Base-by-base conservation (phyloP, 2,329 filamentous ascomycete species). In the Aspergillus cejpii region DNA sequence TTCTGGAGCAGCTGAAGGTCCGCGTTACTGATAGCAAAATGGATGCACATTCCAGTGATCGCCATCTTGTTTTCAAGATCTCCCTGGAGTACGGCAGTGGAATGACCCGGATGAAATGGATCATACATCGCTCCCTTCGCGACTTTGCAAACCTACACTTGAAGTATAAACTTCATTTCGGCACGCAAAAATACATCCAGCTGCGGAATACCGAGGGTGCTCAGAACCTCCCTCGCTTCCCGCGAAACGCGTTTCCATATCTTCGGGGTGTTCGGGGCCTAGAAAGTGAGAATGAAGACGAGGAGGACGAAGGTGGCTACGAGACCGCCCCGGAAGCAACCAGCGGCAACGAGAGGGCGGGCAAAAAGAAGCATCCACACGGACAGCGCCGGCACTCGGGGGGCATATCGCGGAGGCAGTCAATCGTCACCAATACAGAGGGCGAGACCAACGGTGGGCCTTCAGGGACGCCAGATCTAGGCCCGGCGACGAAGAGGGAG, bases 71-170 rank as follows among this genome's bases (percentile, higher is more conserved):
- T 6, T 95, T 97, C 65, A 84, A 84, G 36, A 90, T 98, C 44
- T 88, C 95, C 56, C 74, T 98, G 12, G 92, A 98, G 63, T 98
- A 98, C 63, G 92, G 92, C 11, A 97, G 87, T 62, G 94, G 92
- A 0, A 80, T 92, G 44, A 96, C 91, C 43, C 80, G 92, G 45
- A 97, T 98, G 94, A 87, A 87, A 61, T 98, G 92, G 92, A 84
- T 87, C 14, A 87, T 98, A 47, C 83, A 88, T 58, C 80, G 92
- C 43, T 90, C 87, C 7, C 78, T 97, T 29, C 78, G 81, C 56
- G 92, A 98, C 62, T 95, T 98, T 56, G 81, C 87, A 56, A 94
- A 96, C 57, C 74, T 98, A 27, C 92, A 98, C 67, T 75, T 89
- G 59, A 90, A 94, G 57, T 98, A 97, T 76, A 94, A 92, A 63